Conservation (phyloP, 768 basidiomycete species). For the Boletus reticulatus region DNA sequence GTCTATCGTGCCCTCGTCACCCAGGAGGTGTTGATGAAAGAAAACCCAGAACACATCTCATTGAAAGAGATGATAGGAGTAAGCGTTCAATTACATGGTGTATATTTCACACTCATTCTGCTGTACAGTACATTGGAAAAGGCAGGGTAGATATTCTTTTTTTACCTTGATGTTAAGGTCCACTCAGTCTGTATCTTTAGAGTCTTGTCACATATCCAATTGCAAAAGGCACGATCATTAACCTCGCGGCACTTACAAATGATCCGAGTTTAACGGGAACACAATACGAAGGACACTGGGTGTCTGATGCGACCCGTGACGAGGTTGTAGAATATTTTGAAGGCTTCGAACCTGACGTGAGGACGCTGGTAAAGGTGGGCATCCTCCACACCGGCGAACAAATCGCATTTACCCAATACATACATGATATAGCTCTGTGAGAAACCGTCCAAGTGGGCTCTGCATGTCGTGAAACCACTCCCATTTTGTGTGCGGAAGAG, state of each 20-base stretch:
- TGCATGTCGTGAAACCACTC: constrained; percentile 42
- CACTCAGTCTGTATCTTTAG: constrained; percentile 22
- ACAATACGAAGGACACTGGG: constrained; percentile 32
- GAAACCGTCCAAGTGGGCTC: constrained; percentile 41
- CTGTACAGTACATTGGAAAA: constrained; percentile 11
- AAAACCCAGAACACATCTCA: constrained; percentile 21
- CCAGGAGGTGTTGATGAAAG: constrained; percentile 27
- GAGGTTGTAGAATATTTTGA: constrained; percentile 30
- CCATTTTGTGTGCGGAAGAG: constrained; percentile 37
- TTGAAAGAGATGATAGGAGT: constrained; percentile 22
- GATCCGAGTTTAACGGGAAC: constrained; percentile 31
- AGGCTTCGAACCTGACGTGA: constrained; percentile 38
- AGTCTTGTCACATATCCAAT: constrained; percentile 41
- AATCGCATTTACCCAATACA: neutral
- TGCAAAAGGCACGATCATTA: constrained; percentile 35
- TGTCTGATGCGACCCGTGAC: constrained; percentile 26
- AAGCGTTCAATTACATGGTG: constrained; percentile 1
- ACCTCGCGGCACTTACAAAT: constrained; percentile 32
- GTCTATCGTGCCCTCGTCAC: constrained; percentile 40
- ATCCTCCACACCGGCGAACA: too few relatives aligned
- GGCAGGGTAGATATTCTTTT: neutral
- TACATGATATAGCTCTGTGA: constrained; percentile 31
- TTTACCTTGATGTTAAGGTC: neutral
- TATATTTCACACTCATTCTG: constrained; percentile 5
- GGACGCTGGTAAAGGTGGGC: constrained; percentile 28